Evolutionary conservation across 2,329 filamentous ascomycete genomes (phyloP), one percentile per base, ranked within the genome.

Genomic region (Ceratocystis lukuohia): DNA sequence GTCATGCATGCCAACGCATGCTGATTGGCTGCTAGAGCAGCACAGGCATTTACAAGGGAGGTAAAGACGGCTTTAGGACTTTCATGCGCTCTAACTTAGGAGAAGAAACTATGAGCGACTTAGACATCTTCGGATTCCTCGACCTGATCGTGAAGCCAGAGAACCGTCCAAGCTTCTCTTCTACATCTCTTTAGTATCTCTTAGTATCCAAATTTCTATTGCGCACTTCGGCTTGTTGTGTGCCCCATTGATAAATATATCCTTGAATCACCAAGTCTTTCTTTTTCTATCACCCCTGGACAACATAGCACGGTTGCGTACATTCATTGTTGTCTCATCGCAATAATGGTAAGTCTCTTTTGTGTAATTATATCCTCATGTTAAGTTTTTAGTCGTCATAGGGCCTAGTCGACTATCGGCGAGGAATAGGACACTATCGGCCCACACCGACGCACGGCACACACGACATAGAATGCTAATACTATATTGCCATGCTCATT

Each of bases 281-380:
- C n/a, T 17, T 57, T 57, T 57, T 57, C 53, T 15, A 28, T 37
- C 25, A 28, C 28, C 33, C 12, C 48, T 28, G 10, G 37, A 41
- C 37, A 3, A 15, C 37, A 53, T 53, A 59, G 56, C 56, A 59
- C 56, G 28, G 56, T 12, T 57, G 25, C 22, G 3, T 15, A 57
- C 22, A 57, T 28, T 57, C 28, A 15, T 57, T 59, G 56, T 56
- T 46, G 53, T 64, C 53, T n/a, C 28, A 37, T 33, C 20, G 33
- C 61, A 7, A 62, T 22, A n/a, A 68, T 68, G 66, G 66, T 68
- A 37, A 65, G 66, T 68, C 48, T 48, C n/a, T n/a, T 59, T 25
- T n/a, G 41, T 37, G 20, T 59, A 33, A 33, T 59, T 59, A 59
- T 37, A 37, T 37, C 17, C 15, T 15, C 3, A 15, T 8, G 22